Evolutionary conservation across 2,329 filamentous ascomycete genomes (phyloP).

Genomic region (Clonostachys chloroleuca): DNA sequence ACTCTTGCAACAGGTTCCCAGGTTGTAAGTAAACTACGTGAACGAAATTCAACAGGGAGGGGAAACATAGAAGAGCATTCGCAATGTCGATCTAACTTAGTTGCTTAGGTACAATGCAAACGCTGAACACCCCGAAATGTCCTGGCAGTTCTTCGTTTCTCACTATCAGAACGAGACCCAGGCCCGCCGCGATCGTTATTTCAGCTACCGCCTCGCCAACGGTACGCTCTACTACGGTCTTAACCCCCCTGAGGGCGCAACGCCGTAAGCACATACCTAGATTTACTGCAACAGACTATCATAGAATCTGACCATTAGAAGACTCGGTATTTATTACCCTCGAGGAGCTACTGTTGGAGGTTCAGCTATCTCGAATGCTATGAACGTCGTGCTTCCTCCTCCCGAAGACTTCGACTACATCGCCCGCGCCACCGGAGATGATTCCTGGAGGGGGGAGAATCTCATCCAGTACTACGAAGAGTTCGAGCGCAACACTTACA

Average conservation of each 20-base stretch:
- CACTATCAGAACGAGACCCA: slow-evolving; percentile 43
- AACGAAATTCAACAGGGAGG: too few species aligned
- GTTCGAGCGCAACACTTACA: slow-evolving; percentile 17
- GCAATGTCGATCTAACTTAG: background rate
- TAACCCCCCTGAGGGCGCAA: slow-evolving; percentile 2
- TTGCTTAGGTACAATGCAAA: background rate
- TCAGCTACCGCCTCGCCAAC: background rate
- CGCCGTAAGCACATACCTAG: slow-evolving; percentile 1
- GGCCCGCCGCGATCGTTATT: background rate
- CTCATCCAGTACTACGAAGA: slow-evolving; percentile 13
- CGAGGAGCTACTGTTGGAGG: slow-evolving; percentile 37
- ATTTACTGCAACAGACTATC: background rate
- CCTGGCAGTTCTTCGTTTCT: slow-evolving; percentile 57
- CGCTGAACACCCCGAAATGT: slow-evolving; percentile 9
- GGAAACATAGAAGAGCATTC: background rate
- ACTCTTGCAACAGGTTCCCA: slow-evolving; percentile 6
- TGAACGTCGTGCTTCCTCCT: slow-evolving; percentile 30
- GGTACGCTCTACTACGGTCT: slow-evolving; percentile 1
- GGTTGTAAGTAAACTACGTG: slow-evolving; percentile 6
- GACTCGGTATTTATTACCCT: slow-evolving; percentile 36
- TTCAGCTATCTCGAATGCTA: slow-evolving; percentile 26
- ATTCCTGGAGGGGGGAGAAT: slow-evolving; percentile 1
- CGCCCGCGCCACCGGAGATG: background rate
- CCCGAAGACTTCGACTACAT: slow-evolving; percentile 24
- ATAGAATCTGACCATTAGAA: too few species aligned